These are phyloP conservation scores for Kluyveromyces sp. DNA, from an alignment of 1,139 yeast genomes.

Conservation along the genomic window DNA sequence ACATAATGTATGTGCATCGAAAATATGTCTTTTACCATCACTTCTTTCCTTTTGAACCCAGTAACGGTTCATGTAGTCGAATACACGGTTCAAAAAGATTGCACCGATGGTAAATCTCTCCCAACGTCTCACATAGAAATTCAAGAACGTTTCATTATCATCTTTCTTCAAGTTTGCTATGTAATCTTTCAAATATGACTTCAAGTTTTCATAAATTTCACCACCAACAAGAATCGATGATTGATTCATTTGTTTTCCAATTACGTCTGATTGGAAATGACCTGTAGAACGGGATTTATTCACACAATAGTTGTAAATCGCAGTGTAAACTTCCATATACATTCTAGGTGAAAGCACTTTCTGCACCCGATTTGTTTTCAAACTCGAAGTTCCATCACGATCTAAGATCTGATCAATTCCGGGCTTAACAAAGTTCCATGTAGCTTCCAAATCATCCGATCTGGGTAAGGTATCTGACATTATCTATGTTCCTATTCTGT, in stretches of 20 bases:
- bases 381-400: conserved; percentile 24
- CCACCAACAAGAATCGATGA: conserved; percentile 60
- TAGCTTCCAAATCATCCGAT: conserved; percentile 51
- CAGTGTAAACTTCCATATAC: conserved; percentile 72
- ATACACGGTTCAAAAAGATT: conserved; percentile 83
- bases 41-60: conserved; percentile 97
- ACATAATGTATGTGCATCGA: conserved; percentile 84
- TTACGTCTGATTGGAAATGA: conserved; percentile 30
- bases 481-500: neutral
- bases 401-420: conserved; percentile 66
- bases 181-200: conserved; percentile 56
- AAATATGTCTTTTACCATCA: conserved; percentile 87
- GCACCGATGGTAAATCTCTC: conserved; percentile 87
- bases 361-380: conserved; percentile 33
- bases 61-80: conserved; percentile 91
- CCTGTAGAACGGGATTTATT: conserved; percentile 56
- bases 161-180: conserved; percentile 41
- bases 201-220: conserved; percentile 71
- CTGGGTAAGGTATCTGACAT: conserved; percentile 33
- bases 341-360: conserved; percentile 62
- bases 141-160: conserved; percentile 62
- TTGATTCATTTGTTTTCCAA: conserved; percentile 29
- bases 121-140: conserved; percentile 85
- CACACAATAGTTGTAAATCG: conserved; percentile 90
- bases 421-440: conserved; percentile 73